Evolutionary conservation across 1,284 basidiomycete genomes (phyloP).

Genomic region (Trametes sp.): DNA sequence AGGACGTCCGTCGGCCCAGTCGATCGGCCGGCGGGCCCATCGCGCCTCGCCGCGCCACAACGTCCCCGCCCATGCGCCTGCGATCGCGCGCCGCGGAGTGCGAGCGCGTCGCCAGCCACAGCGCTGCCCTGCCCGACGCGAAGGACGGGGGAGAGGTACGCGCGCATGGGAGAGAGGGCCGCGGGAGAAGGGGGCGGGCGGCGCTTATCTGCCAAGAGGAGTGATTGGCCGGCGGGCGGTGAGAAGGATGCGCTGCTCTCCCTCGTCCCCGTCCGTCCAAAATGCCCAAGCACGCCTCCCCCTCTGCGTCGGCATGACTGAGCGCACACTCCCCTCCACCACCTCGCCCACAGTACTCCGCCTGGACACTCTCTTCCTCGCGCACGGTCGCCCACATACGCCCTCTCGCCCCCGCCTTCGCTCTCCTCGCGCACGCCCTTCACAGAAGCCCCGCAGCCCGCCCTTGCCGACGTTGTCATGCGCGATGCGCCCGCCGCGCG

Average conservation of each 20-base stretch:
- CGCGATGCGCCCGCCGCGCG: conserved; percentile 16
- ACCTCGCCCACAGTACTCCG: not conserved
- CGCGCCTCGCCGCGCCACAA: not conserved
- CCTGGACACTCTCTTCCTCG: not conserved
- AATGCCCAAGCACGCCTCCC: conserved; percentile 1
- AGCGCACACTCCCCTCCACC: not conserved
- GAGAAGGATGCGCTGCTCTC: not conserved
- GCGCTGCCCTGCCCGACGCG: not conserved
- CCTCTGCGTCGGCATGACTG: not conserved
- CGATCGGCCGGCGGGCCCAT: not conserved
- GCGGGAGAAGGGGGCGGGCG: conserved; percentile 1
- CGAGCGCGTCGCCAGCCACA: no score
- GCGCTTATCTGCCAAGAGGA: conserved; percentile 20
- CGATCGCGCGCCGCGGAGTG: not conserved
- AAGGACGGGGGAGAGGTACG: not conserved
- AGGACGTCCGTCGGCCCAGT: not conserved
- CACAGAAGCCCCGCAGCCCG: not conserved
- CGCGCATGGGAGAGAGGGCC: not conserved
- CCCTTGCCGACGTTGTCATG: conserved; percentile 10
- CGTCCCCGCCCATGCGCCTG: not conserved
- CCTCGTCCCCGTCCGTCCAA: not conserved
- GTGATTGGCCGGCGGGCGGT: conserved; percentile 15
- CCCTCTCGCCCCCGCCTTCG: not conserved
- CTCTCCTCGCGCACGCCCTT: not conserved
- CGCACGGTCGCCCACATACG: not conserved